Base-by-base conservation (phyloP, 768 basidiomycete species). In the Mycena vitilis region DNA sequence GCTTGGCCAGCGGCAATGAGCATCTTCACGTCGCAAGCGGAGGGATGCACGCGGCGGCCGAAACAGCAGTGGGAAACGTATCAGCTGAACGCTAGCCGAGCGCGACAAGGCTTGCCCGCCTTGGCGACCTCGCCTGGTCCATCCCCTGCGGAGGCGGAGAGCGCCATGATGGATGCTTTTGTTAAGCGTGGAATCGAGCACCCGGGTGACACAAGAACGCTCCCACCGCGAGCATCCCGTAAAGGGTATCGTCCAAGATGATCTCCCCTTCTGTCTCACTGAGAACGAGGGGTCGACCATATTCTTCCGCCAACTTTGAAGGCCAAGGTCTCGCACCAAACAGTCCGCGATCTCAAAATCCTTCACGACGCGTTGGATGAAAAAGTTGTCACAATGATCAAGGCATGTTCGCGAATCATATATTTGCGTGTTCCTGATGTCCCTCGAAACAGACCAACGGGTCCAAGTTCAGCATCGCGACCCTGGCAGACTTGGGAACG, bases 401-500 rank as follows among this genome's bases (percentile, higher is more conserved):
- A 59, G 57, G 68, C 65, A 10, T n/a, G 18, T 60, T 61, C 6
- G n/a, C n/a, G n/a, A n/a, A n/a, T n/a, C n/a, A 22, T 38, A n/a
- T 38, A 15, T 9, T 53, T 40, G 12, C 22, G 12, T 8, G 22
- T 60, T 66, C 40, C 54, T 56, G 13, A 51, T 20, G 45, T 55
- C 38, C 23, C 54, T 13, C 44, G 25, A 2, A 15, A 34, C 44
- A 69, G 56, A 52, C n/a, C n/a, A 64, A 69, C 38, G 30, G 44
- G 52, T 68, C 67, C 18, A 68, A 68, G 60, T 42, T 59, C 53
- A 69, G 68, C 42, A 63, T 69, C 44, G 63, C 68, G 15, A 69
- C 34, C 42, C n/a, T n/a, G n/a, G n/a, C n/a, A n/a, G 68, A 69
- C 63, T 42, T 63, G 25, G 68, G 59, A 8, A 69, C 68, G 22